These are phyloP conservation scores for Dictyostelium purpureum DNA, from an alignment of 78 protist genomes.

Conservation along the genomic window DNA sequence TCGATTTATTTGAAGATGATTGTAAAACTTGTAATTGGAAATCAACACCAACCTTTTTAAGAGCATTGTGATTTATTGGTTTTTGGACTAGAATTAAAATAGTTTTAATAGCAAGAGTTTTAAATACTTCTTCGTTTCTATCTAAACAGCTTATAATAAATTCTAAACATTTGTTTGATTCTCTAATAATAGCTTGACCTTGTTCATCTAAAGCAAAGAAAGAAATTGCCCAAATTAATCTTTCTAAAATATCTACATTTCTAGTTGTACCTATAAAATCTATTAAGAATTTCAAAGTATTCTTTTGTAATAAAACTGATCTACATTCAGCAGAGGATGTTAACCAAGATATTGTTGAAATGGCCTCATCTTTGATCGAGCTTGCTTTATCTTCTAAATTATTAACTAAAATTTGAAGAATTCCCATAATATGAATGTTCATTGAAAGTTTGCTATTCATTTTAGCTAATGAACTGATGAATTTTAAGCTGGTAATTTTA, in stretches of 20 bases:
- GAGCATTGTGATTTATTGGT: background rate
- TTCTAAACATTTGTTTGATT: background rate
- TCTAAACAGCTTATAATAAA: constrained; percentile 32
- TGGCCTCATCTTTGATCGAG: constrained; percentile 12
- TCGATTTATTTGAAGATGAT: background rate
- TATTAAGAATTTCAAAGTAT: background rate
- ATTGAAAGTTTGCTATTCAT: background rate
- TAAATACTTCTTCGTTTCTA: constrained; percentile 17
- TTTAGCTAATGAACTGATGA: background rate
- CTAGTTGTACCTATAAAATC: background rate
- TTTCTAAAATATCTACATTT: background rate
- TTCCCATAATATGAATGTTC: background rate
- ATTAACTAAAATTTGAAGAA: background rate
- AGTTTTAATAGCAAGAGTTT: constrained; percentile 50
- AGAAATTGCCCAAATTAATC: constrained; percentile 54
- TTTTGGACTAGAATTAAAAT: constrained; percentile 31
- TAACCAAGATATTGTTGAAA: constrained; percentile 42
- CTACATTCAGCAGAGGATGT: constrained; percentile 4
- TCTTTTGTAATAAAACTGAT: constrained; percentile 12
- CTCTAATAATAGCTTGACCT: constrained; percentile 27
- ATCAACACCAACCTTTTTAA: background rate
- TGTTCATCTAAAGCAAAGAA: constrained; percentile 41
- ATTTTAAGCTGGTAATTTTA: background rate
- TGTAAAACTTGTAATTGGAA: background rate
- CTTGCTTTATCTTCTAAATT: background rate